Evolutionary conservation across 129 eudicot genomes (phyloP), one percentile per base, ranked within the genome.

Genomic region (Artemisia argyi): DNA sequence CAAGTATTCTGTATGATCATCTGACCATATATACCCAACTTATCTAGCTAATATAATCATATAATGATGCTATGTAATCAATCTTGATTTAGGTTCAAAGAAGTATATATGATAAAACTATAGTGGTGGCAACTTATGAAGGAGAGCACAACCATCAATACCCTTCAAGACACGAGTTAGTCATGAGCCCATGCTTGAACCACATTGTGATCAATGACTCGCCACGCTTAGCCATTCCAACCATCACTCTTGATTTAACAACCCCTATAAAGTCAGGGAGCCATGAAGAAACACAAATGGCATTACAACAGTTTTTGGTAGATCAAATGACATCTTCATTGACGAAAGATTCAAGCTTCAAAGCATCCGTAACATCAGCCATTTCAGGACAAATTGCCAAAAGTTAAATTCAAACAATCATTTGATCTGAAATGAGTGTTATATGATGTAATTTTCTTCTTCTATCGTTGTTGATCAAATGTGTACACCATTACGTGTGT

Each of bases 131-230:
- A 61, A 91, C 97, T 50, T 91, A 91, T 53, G 97, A 91, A 83
- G 96, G 97, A 28, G 97, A 91, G 47, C 97, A 91, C 90, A 91
- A 91, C 75, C 96, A 91, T 63, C 83, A 96, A 66, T 70, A 73
- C 65, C 87, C 83, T 19, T 55, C 89, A 2, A 86, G 73, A 75
- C 57, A 14, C 1, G 85, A 91, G 74, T 62, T 77, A 24, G 19
- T 39, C 46, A 39, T 66, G 26, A 60, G 64, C 14, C 64, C 91
- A 9, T 69, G 82, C 1, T 67, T 87, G 57, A 85, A 71, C 73
- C 75, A 74, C 7, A 62, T 62, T 32, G 77, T 68, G 65, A 62
- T 76, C 54, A 66, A 39, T 39, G 46, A 39, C 10, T 73, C 60
- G 18, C 80, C 14, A 73, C 81, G 1, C 76, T 77, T 88, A 62